Percentiles rank a stretch among this genome's conserved stretches.
Conservation (phyloP, 1,139 yeast species). For the Pichia terricola region DNA sequence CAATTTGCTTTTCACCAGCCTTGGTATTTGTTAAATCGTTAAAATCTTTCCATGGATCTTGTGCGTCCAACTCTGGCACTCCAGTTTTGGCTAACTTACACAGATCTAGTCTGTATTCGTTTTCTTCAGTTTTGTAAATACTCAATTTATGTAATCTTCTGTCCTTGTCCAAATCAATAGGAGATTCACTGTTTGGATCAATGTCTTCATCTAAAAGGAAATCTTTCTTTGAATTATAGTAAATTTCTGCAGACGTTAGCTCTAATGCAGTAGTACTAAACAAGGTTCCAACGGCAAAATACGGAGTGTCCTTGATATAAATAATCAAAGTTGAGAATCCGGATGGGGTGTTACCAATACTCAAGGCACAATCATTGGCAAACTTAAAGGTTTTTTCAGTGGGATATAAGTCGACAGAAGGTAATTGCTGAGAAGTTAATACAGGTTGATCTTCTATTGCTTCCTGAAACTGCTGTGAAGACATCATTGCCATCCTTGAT, state of each 20-base stretch:
- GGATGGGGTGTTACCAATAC: slow-evolving; percentile 13
- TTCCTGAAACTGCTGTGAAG: background rate
- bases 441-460: background rate
- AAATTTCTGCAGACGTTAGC: slow-evolving; percentile 14
- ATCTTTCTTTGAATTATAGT: slow-evolving; percentile 16
- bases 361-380: slow-evolving; percentile 16
- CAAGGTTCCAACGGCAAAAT: slow-evolving; percentile 17
- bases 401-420: background rate
- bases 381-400: slow-evolving; percentile 14
- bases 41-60: slow-evolving; percentile 19
- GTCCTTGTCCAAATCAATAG: slow-evolving; percentile 9
- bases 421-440: background rate
- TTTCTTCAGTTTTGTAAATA: slow-evolving; percentile 12
- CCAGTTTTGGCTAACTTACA: slow-evolving; percentile 14
- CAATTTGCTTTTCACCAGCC: slow-evolving; percentile 8
- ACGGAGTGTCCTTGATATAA: slow-evolving; percentile 14
- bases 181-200: slow-evolving; percentile 5
- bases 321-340: slow-evolving; percentile 16
- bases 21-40: slow-evolving; percentile 9
- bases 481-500: background rate
- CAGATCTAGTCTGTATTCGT: slow-evolving; percentile 18
- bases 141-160: slow-evolving; percentile 15
- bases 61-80: slow-evolving; percentile 9
- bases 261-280: slow-evolving; percentile 11
- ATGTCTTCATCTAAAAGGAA: slow-evolving; percentile 14